A percentile compares a stretch with the other conserved stretches of the same genome.
These are phyloP conservation scores for Erythrobasidium yunnanense DNA, from an alignment of 768 basidiomycete genomes.

Conservation along the genomic window DNA sequence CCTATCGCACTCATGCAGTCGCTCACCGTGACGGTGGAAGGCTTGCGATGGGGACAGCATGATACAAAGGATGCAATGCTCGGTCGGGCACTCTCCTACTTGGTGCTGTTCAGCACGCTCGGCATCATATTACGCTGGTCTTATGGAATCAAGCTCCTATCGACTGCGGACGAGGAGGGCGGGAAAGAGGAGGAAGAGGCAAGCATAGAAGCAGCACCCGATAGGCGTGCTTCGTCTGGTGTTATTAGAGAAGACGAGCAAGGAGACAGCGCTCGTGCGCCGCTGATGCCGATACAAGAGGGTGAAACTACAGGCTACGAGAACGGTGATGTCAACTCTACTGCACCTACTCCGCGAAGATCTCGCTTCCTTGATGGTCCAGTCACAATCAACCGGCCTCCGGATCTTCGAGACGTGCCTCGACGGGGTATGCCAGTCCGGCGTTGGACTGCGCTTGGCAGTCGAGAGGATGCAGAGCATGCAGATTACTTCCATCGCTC, in stretches of 20 bases:
- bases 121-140: constrained; percentile 74
- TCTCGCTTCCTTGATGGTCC: constrained; percentile 11
- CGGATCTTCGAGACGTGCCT: constrained; percentile 10
- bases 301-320: constrained; percentile 2
- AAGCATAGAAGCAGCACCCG: neutral
- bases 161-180: constrained; percentile 55
- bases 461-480: constrained; percentile 5
- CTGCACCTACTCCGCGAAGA: neutral
- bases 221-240: neutral
- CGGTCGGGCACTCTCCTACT: constrained; percentile 75
- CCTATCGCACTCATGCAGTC: constrained; percentile 73
- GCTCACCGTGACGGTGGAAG: constrained; percentile 30
- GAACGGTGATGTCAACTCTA: constrained; percentile 15
- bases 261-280: neutral
- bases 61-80: constrained; percentile 82
- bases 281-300: constrained; percentile 36
- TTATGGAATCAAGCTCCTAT: constrained; percentile 72
- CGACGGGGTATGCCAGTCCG: neutral
- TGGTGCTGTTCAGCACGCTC: constrained; percentile 83
- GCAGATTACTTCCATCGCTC: constrained; percentile 15
- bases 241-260: neutral
- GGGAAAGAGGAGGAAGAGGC: constrained; percentile 17
- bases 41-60: constrained; percentile 40
- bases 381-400: neutral
- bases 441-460: constrained; percentile 19